Evolutionary conservation across 2,329 filamentous ascomycete species (phyloP), one percentile per base, ranked within the genome.

Genomic region (Aspergillus tubingensis): DNA sequence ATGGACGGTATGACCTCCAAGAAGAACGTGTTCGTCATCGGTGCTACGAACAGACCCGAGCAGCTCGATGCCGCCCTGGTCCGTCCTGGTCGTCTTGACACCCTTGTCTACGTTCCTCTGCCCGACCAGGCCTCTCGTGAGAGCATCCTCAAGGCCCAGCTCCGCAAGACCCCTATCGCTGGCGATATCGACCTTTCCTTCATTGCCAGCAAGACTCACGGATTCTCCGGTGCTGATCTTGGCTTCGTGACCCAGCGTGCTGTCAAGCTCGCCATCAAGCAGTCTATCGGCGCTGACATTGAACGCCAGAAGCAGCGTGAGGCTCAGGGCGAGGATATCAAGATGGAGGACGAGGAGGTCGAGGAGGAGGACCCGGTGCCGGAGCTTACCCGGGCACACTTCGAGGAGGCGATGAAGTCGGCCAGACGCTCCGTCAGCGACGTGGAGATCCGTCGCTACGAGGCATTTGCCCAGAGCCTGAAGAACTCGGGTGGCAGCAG

Each of bases 21-120:
- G 91, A 99, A 99, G 91, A 99, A 99, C 78, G 95, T 99, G 67
- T 99, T 99, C 81, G 95, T 99, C 67, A 99, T 99, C 72, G 95
- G 95, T 78, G 95, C 95, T 49, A 99, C 95, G 80, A 99, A 99
- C 85, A 87, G 95, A 83, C 95, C 95, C 47, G 95, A 99, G 83
- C 95, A 98, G 83, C 91, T 99, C 62, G 95, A 99, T 79, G 95
- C 95, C 76, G 95, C 95, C 70, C 86, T 99, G 71, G 97, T 94
- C 86, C 93, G 95, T 86, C 95, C 95, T 59, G 95, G 95, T 70
- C 95, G 95, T 92, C 90, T 99, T 52, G 95, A 99, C 79, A 98
- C 94, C 39, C 88, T 99, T 68, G 95, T 99, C 79, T 99, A 99
- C 78, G 95, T 99, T 69, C 95, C 95, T 69, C 88, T 99, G 68